Evolutionary conservation across 1,139 yeast species (phyloP).

Genomic region (Geotrichum candidum): DNA sequence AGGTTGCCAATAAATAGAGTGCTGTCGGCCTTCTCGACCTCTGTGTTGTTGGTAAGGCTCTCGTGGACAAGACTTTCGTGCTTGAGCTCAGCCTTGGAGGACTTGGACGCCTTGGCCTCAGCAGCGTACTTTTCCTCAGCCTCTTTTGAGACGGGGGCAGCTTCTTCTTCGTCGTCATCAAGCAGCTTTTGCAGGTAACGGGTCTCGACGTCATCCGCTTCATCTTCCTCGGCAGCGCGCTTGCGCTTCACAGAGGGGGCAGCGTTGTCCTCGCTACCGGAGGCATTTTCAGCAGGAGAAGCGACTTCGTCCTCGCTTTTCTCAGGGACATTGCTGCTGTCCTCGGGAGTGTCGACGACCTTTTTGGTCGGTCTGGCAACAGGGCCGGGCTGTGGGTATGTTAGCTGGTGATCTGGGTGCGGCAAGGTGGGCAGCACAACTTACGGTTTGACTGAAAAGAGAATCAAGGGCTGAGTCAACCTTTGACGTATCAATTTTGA

Average conservation of each 20-base stretch:
- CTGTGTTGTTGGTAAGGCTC: constrained; percentile 31
- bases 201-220: constrained; percentile 13
- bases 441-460: constrained; percentile 26
- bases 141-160: constrained; percentile 17
- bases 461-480: constrained; percentile 20
- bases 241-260: neutral
- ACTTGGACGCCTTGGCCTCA: constrained; percentile 2
- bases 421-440: neutral
- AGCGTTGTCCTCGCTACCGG: constrained; percentile 23
- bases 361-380: constrained; percentile 25
- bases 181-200: constrained; percentile 15
- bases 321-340: neutral
- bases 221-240: constrained; percentile 7
- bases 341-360: constrained; percentile 27
- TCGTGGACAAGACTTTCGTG: constrained; percentile 7
- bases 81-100: neutral
- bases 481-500: constrained; percentile 14
- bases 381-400: constrained; percentile 25
- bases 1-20: constrained; percentile 90
- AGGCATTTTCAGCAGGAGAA: constrained; percentile 18
- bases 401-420: constrained; percentile 1
- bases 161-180: constrained; percentile 18
- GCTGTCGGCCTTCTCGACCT: constrained; percentile 77
- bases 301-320: constrained; percentile 19
- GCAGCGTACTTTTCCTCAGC: constrained; percentile 27